Base-by-base conservation (phyloP, 73 alveolate species). In the Effrenium voratum region DNA sequence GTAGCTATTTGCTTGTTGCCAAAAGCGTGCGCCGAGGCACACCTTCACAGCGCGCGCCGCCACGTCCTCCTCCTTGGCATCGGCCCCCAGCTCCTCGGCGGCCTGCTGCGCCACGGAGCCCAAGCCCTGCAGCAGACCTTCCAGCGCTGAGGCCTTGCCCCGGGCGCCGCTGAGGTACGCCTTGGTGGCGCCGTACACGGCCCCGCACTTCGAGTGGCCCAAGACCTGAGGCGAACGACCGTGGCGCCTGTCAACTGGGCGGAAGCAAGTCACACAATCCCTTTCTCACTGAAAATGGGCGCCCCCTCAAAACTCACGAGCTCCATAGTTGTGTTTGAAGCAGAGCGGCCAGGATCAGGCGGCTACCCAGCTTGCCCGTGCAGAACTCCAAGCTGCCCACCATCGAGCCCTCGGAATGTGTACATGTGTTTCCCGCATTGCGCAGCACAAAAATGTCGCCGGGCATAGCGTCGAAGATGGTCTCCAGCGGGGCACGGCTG, bases 151-250 rank as follows among this genome's bases (percentile, higher is more conserved):
- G 73, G 34, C 73, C 1, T 36, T 40, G 43, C 77, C 77, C 24
- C 28, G 77, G 43, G 28, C n/a, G 34, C 43, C 77, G n/a, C n/a
- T 40, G 77, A 66, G n/a, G 77, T 66, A 66, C 40, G 43, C 77
- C 77, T 66, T 66, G 40, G 77, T 66, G 77, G 77, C 77, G 44
- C 77, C 77, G 77, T 66, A 66, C 43, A 66, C n/a, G 77, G 77
- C 77, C 15, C 77, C 77, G 40, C 77, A 66, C 77, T 66, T 66
- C 24, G 77, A 32, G 77, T 66, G 77, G 2, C 77, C 77, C 34
- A 66, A 19, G 43, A 66, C 77, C 43, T n/a, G n/a, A n/a, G n/a
- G n/a, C n/a, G n/a, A n/a, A n/a, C n/a, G n/a, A n/a, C n/a, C n/a
- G n/a, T n/a, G n/a, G n/a, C n/a, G n/a, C n/a, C n/a, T n/a, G n/a